Evolutionary conservation across 1,284 basidiomycete species (phyloP).

Genomic region (Apiotrichum veenhuisii): DNA sequence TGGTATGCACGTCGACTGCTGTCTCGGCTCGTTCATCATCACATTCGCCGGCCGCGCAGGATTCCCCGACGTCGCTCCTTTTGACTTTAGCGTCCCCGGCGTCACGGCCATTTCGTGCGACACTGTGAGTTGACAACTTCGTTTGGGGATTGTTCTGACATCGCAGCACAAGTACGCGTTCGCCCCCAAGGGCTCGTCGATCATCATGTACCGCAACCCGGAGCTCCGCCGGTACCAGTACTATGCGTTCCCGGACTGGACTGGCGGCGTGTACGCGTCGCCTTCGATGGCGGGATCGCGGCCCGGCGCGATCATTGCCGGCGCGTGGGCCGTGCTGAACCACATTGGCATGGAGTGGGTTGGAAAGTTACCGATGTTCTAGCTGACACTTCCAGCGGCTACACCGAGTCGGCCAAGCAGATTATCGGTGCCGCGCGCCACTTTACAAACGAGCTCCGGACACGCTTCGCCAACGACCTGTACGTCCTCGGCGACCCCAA

Average conservation of each 20-base stretch:
- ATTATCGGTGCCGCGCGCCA: slow-evolving; percentile 63
- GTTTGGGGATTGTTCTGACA: not conserved
- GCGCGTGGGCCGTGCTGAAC: slow-evolving; percentile 94
- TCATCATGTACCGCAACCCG: slow-evolving; percentile 81
- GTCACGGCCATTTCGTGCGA: slow-evolving; percentile 89
- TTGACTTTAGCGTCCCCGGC: slow-evolving; percentile 85
- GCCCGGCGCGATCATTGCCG: slow-evolving; percentile 88
- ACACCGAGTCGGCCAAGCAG: slow-evolving; percentile 76
- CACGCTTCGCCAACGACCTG: slow-evolving; percentile 56
- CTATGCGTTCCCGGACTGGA: slow-evolving; percentile 76
- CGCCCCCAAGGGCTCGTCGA: slow-evolving; percentile 71
- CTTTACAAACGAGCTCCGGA: slow-evolving; percentile 33
- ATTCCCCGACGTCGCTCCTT: slow-evolving; percentile 49
- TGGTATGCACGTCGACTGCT: slow-evolving; percentile 90
- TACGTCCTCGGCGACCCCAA: slow-evolving; percentile 84
- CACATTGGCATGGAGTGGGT: slow-evolving; percentile 77
- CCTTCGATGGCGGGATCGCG: slow-evolving; percentile 81
- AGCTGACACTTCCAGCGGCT: slow-evolving; percentile 60
- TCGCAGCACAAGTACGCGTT: slow-evolving; percentile 47
- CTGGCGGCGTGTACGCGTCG: slow-evolving; percentile 53
- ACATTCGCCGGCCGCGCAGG: slow-evolving; percentile 71
- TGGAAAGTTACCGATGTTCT: not conserved
- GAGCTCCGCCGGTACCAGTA: slow-evolving; percentile 75
- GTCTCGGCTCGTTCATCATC: slow-evolving; percentile 85
- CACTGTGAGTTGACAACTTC: slow-evolving; percentile 56